phyloP scores from a whole-genome alignment of 805 yeast genomes.

The Metschnikowia aberdeeniae region DNA sequence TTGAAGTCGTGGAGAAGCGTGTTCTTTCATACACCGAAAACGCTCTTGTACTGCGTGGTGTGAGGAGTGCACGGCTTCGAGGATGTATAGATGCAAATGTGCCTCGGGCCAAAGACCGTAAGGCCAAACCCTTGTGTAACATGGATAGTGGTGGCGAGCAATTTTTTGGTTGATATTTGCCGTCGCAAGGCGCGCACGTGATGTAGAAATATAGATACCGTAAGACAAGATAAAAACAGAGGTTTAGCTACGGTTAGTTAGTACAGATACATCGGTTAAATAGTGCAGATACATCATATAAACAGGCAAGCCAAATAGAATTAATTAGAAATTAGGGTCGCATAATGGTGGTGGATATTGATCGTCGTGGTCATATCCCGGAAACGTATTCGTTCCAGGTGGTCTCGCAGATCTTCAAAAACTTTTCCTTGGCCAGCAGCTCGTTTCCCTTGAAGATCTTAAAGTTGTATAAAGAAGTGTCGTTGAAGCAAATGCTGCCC shows the following conservation, averaged over 20 bases:
- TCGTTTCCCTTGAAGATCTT: constrained; percentile 15
- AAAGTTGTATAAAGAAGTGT: constrained; percentile 17
- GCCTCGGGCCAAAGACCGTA: constrained; percentile 6
- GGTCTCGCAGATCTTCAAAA: constrained; percentile 40
- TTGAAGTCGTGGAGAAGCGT: not conserved
- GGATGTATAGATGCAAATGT: constrained; percentile 1
- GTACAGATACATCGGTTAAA: no score
- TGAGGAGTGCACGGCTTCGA: not conserved
- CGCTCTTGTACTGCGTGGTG: not conserved
- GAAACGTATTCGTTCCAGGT: constrained; percentile 37
- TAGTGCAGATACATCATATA: no score
- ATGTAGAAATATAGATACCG: not conserved
- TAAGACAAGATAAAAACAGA: no score
- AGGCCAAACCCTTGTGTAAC: constrained; percentile 5
- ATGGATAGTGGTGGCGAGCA: not conserved
- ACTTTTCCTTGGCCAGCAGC: constrained; percentile 28
- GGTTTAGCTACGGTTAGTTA: no score
- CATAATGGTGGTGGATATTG: not conserved
- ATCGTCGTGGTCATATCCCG: not conserved
- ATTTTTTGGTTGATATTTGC: constrained; percentile 3
- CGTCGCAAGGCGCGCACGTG: constrained; percentile 5
- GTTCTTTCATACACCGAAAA: not conserved
- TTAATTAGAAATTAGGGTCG: not conserved
- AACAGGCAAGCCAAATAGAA: not conserved
- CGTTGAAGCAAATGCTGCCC: constrained; percentile 17